A percentile compares a stretch with the other conserved stretches of the same genome.
Evolutionary conservation across 2,329 filamentous ascomycete species (phyloP).

Genomic region (Mariannaea sp.): DNA sequence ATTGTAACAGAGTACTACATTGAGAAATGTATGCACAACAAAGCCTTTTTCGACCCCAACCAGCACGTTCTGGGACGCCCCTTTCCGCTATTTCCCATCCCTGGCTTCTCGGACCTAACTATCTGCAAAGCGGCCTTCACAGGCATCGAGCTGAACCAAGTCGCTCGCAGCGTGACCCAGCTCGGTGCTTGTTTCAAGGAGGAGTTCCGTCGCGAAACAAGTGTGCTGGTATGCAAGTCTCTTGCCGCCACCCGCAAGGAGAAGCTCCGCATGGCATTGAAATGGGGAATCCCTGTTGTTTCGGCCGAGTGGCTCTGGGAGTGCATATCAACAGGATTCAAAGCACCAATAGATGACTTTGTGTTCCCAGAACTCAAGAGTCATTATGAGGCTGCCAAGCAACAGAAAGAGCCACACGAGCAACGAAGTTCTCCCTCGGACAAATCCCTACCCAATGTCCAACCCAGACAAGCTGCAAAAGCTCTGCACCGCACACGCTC

Average conservation of each 20-base stretch:
- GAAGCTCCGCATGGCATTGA: slow-evolving; percentile 77
- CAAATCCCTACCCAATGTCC: slow-evolving; percentile 10
- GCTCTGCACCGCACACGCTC: slow-evolving; percentile 30
- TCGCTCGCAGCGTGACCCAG: slow-evolving; percentile 75
- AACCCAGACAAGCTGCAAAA: slow-evolving; percentile 16
- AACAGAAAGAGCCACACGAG: slow-evolving; percentile 7
- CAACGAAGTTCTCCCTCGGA: slow-evolving; percentile 12
- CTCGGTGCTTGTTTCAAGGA: slow-evolving; percentile 84
- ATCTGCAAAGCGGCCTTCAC: slow-evolving; percentile 84
- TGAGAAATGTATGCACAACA: slow-evolving; percentile 83
- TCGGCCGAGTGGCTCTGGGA: slow-evolving; percentile 83
- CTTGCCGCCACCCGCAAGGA: slow-evolving; percentile 64
- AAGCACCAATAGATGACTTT: slow-evolving; percentile 51
- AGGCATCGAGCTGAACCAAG: slow-evolving; percentile 82
- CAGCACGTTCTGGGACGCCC: slow-evolving; percentile 77
- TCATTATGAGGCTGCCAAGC: slow-evolving; percentile 27
- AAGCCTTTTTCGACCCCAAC: slow-evolving; percentile 69
- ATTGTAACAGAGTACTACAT: slow-evolving; percentile 91
- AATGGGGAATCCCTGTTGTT: slow-evolving; percentile 82
- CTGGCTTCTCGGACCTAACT: slow-evolving; percentile 69
- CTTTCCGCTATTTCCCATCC: slow-evolving; percentile 71
- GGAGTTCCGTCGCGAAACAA: slow-evolving; percentile 71
- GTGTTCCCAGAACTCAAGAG: slow-evolving; percentile 54
- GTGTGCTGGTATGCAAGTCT: slow-evolving; percentile 75
- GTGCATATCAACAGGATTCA: slow-evolving; percentile 66